Base-by-base conservation (phyloP, 495 filamentous ascomycete species). In the Penicillium cosmopolitanum region DNA sequence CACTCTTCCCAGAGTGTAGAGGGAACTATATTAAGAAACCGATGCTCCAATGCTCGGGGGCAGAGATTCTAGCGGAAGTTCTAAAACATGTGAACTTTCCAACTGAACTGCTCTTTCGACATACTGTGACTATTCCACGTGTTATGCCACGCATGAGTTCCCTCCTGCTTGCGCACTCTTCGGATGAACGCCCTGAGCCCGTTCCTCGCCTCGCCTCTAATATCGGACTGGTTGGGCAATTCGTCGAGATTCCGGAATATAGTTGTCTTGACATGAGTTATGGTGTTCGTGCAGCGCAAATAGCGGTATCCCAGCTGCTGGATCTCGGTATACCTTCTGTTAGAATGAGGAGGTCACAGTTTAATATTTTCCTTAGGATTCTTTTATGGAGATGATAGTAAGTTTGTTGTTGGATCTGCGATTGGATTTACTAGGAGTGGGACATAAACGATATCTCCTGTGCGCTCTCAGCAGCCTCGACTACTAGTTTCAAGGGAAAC, bases 21-120 rank as follows among this genome's bases (percentile, higher is more conserved):
- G 76, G 74, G 10, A 67, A 75, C 16, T 75, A 66, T 50, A 65
- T 79, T n/a, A 59, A 70, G 38, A 75, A 75, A 52, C 58, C 66
- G 13, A 79, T 79, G 76, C 6, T 53, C 0, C 19, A 57, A 38
- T 77, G 77, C 43, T 64, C 71, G 11, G 77, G 74, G 1, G 50
- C 53, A 13, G 73, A 79, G 50, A 68, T 77, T 63, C 46, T 72
- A 38, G 57, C 18, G 0, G 77, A 79, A 57, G 40, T 75, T 1
- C 62, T 75, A 1, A 48, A 56, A 5, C 75, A 77, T 59, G 52
- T 77, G 10, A 4, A 63, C 43, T 64, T n/a, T 50, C 52, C 28
- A 11, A 40, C 36, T 12, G 36, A n/a, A 40, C 8, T 31, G 28
- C 36, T 40, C 10, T 40, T 40, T 5, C 36, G 36, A 40, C 36